Conservation (phyloP, 176 grass and related monocot genomes). For the Triticum timopheevii region DNA sequence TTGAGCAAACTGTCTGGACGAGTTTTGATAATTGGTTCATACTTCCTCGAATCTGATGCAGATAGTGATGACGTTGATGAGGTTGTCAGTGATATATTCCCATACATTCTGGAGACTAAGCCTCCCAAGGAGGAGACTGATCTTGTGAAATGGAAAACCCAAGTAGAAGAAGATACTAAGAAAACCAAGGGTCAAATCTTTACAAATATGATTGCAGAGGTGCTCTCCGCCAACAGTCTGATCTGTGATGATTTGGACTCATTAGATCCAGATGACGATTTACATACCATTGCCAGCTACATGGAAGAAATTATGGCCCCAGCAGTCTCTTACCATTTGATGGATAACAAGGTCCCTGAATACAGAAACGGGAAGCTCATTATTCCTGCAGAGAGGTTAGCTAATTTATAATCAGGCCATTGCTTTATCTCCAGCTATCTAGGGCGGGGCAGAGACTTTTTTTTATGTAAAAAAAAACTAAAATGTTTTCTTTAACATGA, state of each 20-base stretch:
- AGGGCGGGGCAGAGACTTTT: neutral
- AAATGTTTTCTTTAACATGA: slow-evolving; percentile 8
- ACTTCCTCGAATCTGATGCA: slow-evolving; percentile 44
- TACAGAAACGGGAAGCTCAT: slow-evolving; percentile 84
- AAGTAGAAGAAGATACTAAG: slow-evolving; percentile 67
- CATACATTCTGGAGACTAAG: slow-evolving; percentile 69
- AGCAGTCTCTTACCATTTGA: slow-evolving; percentile 79
- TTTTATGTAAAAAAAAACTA: neutral
- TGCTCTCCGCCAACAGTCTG: slow-evolving; percentile 61
- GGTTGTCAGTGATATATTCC: slow-evolving; percentile 57
- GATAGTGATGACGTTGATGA: slow-evolving; percentile 42
- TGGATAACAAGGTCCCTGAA: slow-evolving; percentile 68
- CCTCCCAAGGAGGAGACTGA: slow-evolving; percentile 58
- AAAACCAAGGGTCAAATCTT: slow-evolving; percentile 35
- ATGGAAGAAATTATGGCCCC: slow-evolving; percentile 71
- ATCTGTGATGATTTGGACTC: slow-evolving; percentile 78
- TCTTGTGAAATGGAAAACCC: slow-evolving; percentile 61
- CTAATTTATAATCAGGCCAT: slow-evolving; percentile 31
- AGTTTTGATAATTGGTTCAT: slow-evolving; percentile 80
- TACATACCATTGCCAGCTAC: slow-evolving; percentile 36
- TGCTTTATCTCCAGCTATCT: neutral
- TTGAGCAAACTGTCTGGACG: slow-evolving; percentile 62
- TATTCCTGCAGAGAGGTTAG: slow-evolving; percentile 79
- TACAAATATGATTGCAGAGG: slow-evolving; percentile 47
- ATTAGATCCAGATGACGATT: slow-evolving; percentile 46